Base-by-base conservation (phyloP, 306 rosid genomes). In the Vicia villosa region DNA sequence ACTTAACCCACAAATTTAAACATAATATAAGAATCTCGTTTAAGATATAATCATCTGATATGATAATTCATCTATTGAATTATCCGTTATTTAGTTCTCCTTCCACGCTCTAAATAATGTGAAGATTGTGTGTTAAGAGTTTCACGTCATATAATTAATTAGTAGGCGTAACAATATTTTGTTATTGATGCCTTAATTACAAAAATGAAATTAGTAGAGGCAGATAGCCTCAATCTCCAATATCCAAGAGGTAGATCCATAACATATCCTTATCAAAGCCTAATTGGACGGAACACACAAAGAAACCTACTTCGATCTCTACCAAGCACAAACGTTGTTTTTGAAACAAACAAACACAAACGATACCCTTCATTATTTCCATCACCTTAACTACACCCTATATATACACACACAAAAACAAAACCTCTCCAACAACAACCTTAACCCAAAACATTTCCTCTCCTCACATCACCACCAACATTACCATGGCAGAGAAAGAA, bases 401-500 rank as follows among this genome's bases (percentile, higher is more conserved):
- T 74, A 77, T 66, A 74, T 56, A 74, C 15, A 61, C 30, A 63
- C 41, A 58, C 19, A 74, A 4, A 38, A 21, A 5, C 5, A 68
- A 38, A 74, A 30, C 16, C 22, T 65, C 45, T 49, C 2, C 40
- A 30, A 45, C n/a, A n/a, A n/a, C 77, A 77, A 42, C 22, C 11
- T 41, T 24, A 51, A 30, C 8, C 43, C 11, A 73, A 47, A 10
- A 24, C 55, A 52, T 0, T 36, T 16, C 16, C 10, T 21, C 12
- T 51, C 19, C 4, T 22, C 10, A 47, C 3, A 61, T 1, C 12
- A 47, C 11, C n/a, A n/a, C n/a, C n/a, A n/a, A n/a, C n/a, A n/a
- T n/a, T n/a, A n/a, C n/a, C 5, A 86, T 87, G 96, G 91, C 91
- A 6, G 93, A 83, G 51, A 93, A 63, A 83, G 96, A 82, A 79